Conservation (phyloP, 106 monocot species). For the Amphibolis antarctica region DNA sequence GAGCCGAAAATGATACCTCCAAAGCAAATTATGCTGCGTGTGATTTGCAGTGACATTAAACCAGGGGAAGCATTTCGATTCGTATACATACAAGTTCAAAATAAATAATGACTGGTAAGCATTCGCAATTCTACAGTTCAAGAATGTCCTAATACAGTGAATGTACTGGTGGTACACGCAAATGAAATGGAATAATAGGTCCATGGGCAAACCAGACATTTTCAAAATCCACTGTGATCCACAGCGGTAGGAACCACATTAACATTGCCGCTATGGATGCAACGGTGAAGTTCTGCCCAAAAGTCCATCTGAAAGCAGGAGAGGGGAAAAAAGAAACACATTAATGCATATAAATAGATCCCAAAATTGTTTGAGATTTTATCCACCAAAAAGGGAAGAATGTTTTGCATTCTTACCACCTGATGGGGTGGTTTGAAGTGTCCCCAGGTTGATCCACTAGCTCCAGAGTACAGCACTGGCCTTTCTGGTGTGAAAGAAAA, state of each 20-base stretch:
- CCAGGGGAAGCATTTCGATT: too few species aligned
- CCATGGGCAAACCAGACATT: not conserved
- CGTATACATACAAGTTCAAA: too few species aligned
- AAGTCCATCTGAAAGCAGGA: conserved; percentile 39
- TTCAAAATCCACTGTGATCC: conserved; percentile 15
- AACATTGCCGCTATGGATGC: conserved; percentile 15
- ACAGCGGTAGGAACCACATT: conserved; percentile 1
- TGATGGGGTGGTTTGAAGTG: conserved; percentile 73
- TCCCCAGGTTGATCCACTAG: conserved; percentile 67
- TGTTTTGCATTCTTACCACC: conserved; percentile 15
- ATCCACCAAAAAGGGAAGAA: not conserved
- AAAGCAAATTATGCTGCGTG: too few species aligned
- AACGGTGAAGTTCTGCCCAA: conserved; percentile 27
- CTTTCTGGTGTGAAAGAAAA: conserved; percentile 31
- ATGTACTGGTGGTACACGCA: not conserved
- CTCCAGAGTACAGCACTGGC: conserved; percentile 72
- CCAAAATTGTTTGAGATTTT: not conserved
- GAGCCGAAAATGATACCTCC: too few species aligned
- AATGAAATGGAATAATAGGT: not conserved
- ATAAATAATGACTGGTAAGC: too few species aligned
- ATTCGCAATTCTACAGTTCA: too few species aligned
- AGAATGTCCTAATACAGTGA: too few species aligned
- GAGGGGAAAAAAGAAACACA: not conserved
- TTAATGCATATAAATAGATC: not conserved
- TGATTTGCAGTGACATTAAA: too few species aligned